These are phyloP conservation scores for Podospora conica DNA, from an alignment of 495 filamentous ascomycete species.

Conservation along the genomic window DNA sequence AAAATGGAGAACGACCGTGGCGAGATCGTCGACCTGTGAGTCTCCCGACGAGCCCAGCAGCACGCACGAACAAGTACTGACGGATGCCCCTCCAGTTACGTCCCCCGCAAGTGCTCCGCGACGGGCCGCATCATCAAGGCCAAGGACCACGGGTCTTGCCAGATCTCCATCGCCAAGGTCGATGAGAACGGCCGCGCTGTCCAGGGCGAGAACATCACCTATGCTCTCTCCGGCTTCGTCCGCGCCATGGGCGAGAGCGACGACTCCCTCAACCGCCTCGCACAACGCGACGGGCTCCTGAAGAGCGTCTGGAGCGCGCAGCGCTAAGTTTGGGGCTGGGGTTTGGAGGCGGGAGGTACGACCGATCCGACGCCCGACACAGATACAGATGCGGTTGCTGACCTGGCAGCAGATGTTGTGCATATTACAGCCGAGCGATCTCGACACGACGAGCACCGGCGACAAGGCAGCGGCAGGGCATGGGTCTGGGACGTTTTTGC, in stretches of 20 bases:
- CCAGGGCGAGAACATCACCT: conserved; percentile 94
- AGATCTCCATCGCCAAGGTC: conserved; percentile 88
- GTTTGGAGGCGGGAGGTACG: conserved; percentile 25
- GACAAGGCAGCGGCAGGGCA: conserved; percentile 24
- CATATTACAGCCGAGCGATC: conserved; percentile 20
- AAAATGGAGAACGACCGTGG: conserved; percentile 50
- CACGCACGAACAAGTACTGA: not conserved
- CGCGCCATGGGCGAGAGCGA: conserved; percentile 96
- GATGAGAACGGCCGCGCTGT: conserved; percentile 92
- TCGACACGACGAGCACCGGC: conserved; percentile 21
- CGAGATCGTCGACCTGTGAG: conserved; percentile 97
- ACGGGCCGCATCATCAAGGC: conserved; percentile 99
- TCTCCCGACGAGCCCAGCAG: conserved; percentile 21
- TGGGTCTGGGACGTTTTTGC: conserved; percentile 18
- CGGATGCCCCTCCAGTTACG: conserved; percentile 59
- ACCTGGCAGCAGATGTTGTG: conserved; percentile 19
- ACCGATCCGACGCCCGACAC: not conserved
- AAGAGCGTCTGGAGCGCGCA: conserved; percentile 93
- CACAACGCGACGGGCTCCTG: conserved; percentile 91
- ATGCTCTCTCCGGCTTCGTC: conserved; percentile 96
- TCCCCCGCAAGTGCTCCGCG: conserved; percentile 96
- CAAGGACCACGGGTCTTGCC: conserved; percentile 92
- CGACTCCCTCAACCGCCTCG: conserved; percentile 89
- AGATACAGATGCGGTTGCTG: not conserved
- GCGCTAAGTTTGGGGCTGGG: conserved; percentile 46